Evolutionary conservation across 805 yeast genomes (phyloP), one percentile per base, ranked within the genome.

Genomic region (Metschnikowia lachancei): DNA sequence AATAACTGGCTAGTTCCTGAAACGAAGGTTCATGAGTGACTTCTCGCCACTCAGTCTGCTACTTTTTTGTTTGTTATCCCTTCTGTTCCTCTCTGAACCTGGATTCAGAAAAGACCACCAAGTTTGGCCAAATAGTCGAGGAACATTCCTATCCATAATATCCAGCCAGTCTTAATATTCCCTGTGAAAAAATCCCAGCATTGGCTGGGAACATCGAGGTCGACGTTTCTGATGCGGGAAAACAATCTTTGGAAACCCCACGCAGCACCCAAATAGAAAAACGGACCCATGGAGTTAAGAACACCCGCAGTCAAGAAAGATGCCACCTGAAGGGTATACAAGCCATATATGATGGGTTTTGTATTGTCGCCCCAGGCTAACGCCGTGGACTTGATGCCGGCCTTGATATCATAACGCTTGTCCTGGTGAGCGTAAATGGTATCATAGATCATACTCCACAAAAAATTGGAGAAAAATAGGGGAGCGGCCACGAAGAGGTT

Each of bases 391-490:
- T 90, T 90, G 56, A 94, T 85, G 17, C 99, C 99, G 0, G 96
- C 97, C 47, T 78, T 75, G 43, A 87, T 69, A 66, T 94, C 99
- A 59, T 85, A 94, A 43, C 65, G 68, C 68, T 94, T 94, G 66
- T 94, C 99, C 69, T 94, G 99, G 63, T 94, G 99, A 0, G 99
- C 99, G 64, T 94, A 94, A 33, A 94, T 80, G 2, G 99, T 89
- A 65, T 94, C 99, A 66, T 94, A 94, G 43, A 83, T 83, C 91
- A 94, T 87, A 55, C 96, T 84, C 99, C 99, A 94, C 45, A 84
- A 74, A 60, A 83, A 85, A 38, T 89, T 82, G 14, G 96, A 80
- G 3, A 81, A 62, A 58, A 84, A 88, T 40, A 94, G 70, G 0
- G 97, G 88, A 3, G 80, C 69, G 81, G 91, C 91, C 4, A 89